A percentile compares a stretch with the other conserved stretches of the same genome.
phyloP scores from a whole-genome alignment of 306 rosid species.

The Arachis stenosperma region DNA sequence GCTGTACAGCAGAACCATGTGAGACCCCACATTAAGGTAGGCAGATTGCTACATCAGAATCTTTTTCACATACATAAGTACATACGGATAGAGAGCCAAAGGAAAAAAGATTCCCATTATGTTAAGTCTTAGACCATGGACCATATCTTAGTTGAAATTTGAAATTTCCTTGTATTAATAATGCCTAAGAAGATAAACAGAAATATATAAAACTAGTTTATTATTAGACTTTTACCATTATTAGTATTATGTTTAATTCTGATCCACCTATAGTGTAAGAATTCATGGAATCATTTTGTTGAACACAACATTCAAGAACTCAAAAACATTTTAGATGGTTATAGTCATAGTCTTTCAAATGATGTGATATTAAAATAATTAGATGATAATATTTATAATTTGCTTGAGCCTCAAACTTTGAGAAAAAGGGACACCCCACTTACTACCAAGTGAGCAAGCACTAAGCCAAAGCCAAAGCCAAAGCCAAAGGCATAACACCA shows the following conservation, averaged over 20 bases:
- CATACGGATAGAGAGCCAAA: slow-evolving; percentile 32
- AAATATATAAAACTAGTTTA: slow-evolving; percentile 19
- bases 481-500: not conserved
- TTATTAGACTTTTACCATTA: not conserved
- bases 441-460: slow-evolving; percentile 25
- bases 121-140: not conserved
- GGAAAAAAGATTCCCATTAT: slow-evolving; percentile 20
- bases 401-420: slow-evolving; percentile 23
- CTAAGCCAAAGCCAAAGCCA: not conserved
- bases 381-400: slow-evolving; percentile 14
- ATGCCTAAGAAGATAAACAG: slow-evolving; percentile 21
- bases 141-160: slow-evolving; percentile 13
- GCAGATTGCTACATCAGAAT: slow-evolving; percentile 35
- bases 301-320: not conserved
- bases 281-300: slow-evolving; percentile 16
- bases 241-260: not conserved
- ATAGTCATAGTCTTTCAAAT: not conserved
- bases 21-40: slow-evolving; percentile 42
- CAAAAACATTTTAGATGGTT: slow-evolving; percentile 2
- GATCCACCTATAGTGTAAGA: slow-evolving; percentile 2
- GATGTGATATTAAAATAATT: slow-evolving; percentile 13
- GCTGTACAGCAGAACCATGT: slow-evolving; percentile 45
- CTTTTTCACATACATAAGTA: slow-evolving; percentile 31
- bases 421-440: slow-evolving; percentile 15
- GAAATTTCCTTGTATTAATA: slow-evolving; percentile 8